A percentile compares a stretch with the other conserved stretches of the same genome.
Conservation (phyloP, 2,329 filamentous ascomycete species). For the Paecilomyces niveus region DNA sequence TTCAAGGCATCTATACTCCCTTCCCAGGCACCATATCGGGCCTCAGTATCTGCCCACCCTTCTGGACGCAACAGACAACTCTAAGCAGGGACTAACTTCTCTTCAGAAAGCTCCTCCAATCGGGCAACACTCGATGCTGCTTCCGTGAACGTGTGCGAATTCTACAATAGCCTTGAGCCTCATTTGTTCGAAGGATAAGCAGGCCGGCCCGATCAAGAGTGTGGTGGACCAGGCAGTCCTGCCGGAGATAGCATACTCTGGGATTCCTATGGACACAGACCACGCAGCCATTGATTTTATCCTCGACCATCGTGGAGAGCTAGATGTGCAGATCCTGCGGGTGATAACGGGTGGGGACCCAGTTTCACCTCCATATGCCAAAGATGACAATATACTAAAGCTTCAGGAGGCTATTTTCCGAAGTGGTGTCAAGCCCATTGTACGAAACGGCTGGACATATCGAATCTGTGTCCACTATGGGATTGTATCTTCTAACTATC, state of each 20-base stretch:
- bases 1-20: not conserved
- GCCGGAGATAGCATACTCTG: not conserved
- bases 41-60: not conserved
- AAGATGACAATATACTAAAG: not conserved
- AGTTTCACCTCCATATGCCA: not conserved
- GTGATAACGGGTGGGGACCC: not conserved
- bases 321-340: not conserved
- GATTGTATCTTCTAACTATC: not conserved
- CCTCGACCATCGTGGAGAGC: not conserved
- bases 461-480: not conserved
- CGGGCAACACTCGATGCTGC: not conserved
- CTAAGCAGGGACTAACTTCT: not conserved
- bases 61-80: not conserved
- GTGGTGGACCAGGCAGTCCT: not conserved
- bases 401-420: not conserved
- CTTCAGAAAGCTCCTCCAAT: not conserved
- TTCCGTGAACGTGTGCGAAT: not conserved
- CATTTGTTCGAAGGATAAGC: not conserved
- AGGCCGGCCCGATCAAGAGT: not conserved
- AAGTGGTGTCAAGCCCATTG: not conserved
- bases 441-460: not conserved
- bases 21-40: not conserved
- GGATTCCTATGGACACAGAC: not conserved
- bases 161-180: not conserved
- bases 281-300: not conserved